Evolutionary conservation across 2,329 filamentous ascomycete species (phyloP).

Genomic region (Penicillium frequentans): DNA sequence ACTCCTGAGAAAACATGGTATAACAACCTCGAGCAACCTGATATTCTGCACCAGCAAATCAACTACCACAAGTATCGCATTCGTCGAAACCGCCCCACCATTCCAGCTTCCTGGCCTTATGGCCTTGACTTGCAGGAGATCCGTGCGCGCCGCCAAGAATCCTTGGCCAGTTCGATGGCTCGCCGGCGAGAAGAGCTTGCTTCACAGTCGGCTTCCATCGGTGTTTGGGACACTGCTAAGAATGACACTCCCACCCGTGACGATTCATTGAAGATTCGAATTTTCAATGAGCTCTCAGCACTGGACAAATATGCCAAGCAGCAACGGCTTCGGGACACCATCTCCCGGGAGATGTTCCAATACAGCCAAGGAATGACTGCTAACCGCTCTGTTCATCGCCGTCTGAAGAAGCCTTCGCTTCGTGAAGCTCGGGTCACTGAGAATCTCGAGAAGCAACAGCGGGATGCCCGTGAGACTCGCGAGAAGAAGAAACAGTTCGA

Average conservation of each 20-base stretch:
- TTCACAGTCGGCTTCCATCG: conserved; percentile 78
- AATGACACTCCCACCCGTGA: conserved; percentile 70
- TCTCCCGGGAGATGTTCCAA: conserved; percentile 89
- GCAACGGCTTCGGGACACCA: conserved; percentile 77
- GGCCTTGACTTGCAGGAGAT: conserved; percentile 86
- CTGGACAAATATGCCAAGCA: conserved; percentile 72
- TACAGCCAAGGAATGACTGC: conserved; percentile 98
- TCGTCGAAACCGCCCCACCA: conserved; percentile 73
- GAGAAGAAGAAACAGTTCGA: conserved; percentile 98
- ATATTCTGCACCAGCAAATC: conserved; percentile 51
- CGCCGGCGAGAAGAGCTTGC: conserved; percentile 83
- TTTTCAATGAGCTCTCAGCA: conserved; percentile 87
- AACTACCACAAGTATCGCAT: conserved; percentile 77
- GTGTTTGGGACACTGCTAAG: conserved; percentile 76
- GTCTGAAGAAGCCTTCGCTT: conserved; percentile 95
- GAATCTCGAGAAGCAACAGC: conserved; percentile 98
- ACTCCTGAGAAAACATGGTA: conserved; percentile 50
- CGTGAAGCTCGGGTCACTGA: conserved; percentile 96
- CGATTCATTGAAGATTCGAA: conserved; percentile 80
- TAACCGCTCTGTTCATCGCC: conserved; percentile 84
- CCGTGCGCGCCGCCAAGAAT: conserved; percentile 80
- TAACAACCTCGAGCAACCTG: conserved; percentile 72
- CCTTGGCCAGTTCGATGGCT: conserved; percentile 86
- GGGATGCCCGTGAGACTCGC: conserved; percentile 89
- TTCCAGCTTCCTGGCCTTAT: conserved; percentile 84